Evolutionary conservation across 805 yeast genomes (phyloP), one percentile per base, ranked within the genome.

Genomic region (Maudiozyma barnettii): DNA sequence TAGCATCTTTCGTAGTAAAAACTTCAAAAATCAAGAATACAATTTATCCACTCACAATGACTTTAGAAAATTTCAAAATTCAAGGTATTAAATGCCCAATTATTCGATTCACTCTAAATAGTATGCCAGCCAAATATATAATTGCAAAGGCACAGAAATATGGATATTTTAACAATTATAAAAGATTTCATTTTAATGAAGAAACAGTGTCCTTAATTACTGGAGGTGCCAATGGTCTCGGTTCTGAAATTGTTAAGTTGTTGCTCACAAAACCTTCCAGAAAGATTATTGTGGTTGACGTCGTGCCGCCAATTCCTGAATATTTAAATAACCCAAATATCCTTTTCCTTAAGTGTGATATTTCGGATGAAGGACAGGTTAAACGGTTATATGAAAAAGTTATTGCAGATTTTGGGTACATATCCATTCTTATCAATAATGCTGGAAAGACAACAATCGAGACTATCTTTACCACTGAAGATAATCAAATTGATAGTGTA

Each of bases 191-290:
- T 10, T 39, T 39, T 23, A 16, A 39, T 14, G 19, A 20, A 9
- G 18, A 22, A 12, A 39, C 41, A 22, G 41, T 83, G 10, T 83
- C 80, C 0, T 65, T 89, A 4, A 69, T 91, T 19, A 90, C 98
- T 0, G 98, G 98, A 0, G 98, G 97, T 0, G 61, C 76, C 3
- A 68, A 78, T 0, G 98, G 97, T 0, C 69, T 91, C 9, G 98
- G 98, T 0, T 67, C 66, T 39, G 84, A 79, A 51, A 51, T 91
- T 3, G 85, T 74, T 0, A 51, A 54, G 14, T 57, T 58, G 21
- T 73, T 90, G 46, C 63, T 67, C 5, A 52, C 53, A 7, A 59
- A 66, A 21, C 72, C 71, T 0, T 74, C 78, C 10, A 71, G 61
- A 23, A 71, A 61, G 26, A 83, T 86, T 0, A 79, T 84, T 1